Evolutionary conservation across 129 eudicot species (phyloP).

Genomic region (Kitagawia praeruptora): DNA sequence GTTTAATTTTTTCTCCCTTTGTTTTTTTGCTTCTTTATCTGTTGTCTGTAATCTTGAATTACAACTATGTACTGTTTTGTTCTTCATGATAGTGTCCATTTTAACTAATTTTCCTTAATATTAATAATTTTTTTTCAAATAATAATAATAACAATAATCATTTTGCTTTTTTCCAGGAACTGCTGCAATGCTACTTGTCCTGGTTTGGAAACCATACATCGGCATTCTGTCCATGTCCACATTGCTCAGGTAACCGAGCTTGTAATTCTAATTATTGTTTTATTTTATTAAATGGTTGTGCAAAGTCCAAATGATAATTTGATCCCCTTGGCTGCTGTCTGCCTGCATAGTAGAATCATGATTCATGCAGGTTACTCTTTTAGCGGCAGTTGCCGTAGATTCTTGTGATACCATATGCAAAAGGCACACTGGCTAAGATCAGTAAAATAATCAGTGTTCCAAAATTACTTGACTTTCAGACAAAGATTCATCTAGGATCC

Average conservation of each 20-base stretch:
- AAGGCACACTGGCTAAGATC: neutral
- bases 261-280: neutral
- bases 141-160: neutral
- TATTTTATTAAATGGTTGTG: neutral
- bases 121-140: too few species aligned
- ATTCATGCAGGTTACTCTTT: neutral
- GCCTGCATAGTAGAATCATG: neutral
- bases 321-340: neutral
- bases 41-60: conserved; percentile 2
- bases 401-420: neutral
- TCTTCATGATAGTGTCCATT: neutral
- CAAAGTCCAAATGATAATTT: neutral
- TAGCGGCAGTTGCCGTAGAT: neutral
- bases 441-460: neutral
- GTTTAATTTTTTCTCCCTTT: neutral
- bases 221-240: conserved; percentile 51
- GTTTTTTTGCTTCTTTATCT: neutral
- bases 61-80: neutral
- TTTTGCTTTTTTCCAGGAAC: conserved; percentile 41
- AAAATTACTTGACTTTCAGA: neutral
- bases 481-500: neutral
- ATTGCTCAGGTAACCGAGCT: conserved; percentile 48
- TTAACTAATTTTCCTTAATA: conserved; percentile 8
- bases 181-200: conserved; percentile 78
- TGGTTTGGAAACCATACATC: conserved; percentile 77